Percentiles rank a stretch among this genome's conserved stretches.
phyloP scores from a whole-genome alignment of 2,329 filamentous ascomycete genomes.

The Cylindrodendrum hubeiense region DNA sequence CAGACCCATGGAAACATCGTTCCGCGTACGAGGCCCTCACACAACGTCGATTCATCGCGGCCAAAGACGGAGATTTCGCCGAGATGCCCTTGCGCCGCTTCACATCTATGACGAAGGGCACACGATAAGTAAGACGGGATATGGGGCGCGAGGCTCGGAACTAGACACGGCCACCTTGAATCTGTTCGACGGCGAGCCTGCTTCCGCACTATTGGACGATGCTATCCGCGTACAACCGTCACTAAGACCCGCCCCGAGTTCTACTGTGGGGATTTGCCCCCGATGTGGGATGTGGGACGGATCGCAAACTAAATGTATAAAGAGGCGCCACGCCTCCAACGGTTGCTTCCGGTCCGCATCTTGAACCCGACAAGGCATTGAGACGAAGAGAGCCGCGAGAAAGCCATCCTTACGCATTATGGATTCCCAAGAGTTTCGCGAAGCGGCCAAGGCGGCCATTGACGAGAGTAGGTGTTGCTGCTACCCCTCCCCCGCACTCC shows the following conservation, averaged over 20 bases:
- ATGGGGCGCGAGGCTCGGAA: not conserved
- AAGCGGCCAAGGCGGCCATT: slow-evolving; percentile 81
- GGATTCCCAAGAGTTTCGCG: slow-evolving; percentile 83
- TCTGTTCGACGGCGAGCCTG: too few species aligned
- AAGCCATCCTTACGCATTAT: slow-evolving; percentile 57
- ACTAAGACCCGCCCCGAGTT: not conserved
- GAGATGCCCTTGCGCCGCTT: too few species aligned
- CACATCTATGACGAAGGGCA: not conserved
- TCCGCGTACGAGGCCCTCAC: not conserved
- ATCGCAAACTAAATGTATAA: not conserved
- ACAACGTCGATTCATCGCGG: not conserved
- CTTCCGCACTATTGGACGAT: not conserved
- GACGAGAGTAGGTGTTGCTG: slow-evolving; percentile 77
- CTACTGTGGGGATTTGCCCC: not conserved
- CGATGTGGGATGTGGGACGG: not conserved
- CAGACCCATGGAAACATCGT: not conserved
- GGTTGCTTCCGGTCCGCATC: not conserved
- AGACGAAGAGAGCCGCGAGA: not conserved
- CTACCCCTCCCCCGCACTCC: slow-evolving; percentile 17
- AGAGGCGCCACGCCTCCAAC: not conserved
- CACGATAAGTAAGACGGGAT: not conserved
- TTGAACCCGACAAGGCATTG: not conserved
- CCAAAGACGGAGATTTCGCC: not conserved
- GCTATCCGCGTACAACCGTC: not conserved
- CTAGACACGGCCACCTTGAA: not conserved